Evolutionary conservation across 305 asterid species (phyloP).

Genomic region (Fraxinus velutina): DNA sequence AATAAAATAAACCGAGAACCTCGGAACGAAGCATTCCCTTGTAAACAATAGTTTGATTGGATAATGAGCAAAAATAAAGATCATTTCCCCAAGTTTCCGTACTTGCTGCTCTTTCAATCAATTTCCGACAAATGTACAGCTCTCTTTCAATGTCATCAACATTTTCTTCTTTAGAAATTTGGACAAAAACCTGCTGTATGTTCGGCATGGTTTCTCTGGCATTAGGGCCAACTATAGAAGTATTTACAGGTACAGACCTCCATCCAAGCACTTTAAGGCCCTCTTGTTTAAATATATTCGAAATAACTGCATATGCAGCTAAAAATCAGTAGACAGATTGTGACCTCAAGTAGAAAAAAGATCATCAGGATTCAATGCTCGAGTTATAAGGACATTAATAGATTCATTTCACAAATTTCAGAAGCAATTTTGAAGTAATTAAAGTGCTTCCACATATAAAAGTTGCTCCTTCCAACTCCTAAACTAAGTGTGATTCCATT

Average conservation of each 20-base stretch:
- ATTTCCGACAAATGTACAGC: conserved; percentile 82
- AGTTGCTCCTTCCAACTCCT: neutral
- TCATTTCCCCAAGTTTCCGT: conserved; percentile 82
- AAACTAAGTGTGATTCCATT: neutral
- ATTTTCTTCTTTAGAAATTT: conserved; percentile 78
- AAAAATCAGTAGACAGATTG: conserved; percentile 24
- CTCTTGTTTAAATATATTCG: conserved; percentile 70
- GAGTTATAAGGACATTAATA: conserved; percentile 10
- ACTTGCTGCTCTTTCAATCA: conserved; percentile 71
- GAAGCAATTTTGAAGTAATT: neutral
- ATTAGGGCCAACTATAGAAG: conserved; percentile 75
- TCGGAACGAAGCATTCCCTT: conserved; percentile 98
- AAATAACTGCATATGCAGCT: conserved; percentile 56
- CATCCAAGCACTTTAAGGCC: conserved; percentile 98
- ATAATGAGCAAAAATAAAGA: conserved; percentile 90
- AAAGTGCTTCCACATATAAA: neutral
- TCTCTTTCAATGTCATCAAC: conserved; percentile 93
- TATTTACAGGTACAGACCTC: conserved; percentile 86
- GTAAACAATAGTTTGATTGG: conserved; percentile 92
- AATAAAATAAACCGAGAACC: conserved; percentile 85
- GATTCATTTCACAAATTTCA: conserved; percentile 11
- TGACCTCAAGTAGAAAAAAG: conserved; percentile 1
- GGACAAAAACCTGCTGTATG: conserved; percentile 88
- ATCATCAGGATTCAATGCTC: neutral
- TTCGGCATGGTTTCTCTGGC: conserved; percentile 89